These are phyloP conservation scores for Bryoerythrophyllum caledonicum DNA, from an alignment of 225 moss, liverwort and hornwort genomes.

Conservation along the genomic window DNA sequence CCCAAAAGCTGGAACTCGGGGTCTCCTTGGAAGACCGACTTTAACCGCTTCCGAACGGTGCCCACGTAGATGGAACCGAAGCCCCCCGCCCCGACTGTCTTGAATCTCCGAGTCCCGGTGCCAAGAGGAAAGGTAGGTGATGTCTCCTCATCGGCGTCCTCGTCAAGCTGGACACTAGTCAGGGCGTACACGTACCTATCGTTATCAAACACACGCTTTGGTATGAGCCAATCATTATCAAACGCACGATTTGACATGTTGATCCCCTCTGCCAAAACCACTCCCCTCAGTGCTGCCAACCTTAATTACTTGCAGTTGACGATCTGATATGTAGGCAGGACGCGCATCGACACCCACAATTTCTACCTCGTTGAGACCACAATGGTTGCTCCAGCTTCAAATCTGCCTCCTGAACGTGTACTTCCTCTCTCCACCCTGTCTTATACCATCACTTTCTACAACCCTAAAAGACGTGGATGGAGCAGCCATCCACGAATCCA, in stretches of 20 bases:
- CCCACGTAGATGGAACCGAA: constrained; percentile 5
- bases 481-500: neutral
- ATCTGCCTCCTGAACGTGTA: neutral
- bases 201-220: neutral
- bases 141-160: neutral
- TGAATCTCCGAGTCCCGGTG: neutral
- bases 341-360: neutral
- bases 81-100: neutral
- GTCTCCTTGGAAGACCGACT: neutral
- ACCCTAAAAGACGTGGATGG: neutral
- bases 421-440: neutral
- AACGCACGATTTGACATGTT: neutral
- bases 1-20: neutral
- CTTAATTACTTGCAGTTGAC: neutral
- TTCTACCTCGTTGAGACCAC: neutral
- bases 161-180: neutral
- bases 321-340: neutral
- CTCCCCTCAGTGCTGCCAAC: neutral
- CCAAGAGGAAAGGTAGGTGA: neutral
- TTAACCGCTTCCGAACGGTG: neutral
- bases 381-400: neutral
- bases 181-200: neutral
- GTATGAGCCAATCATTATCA: too few relatives aligned
- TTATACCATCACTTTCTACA: neutral
- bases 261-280: neutral